Percentiles rank a stretch among this genome's conserved stretches.
phyloP scores from a whole-genome alignment of 2,329 filamentous ascomycete species.

The Cercospora janseana region DNA sequence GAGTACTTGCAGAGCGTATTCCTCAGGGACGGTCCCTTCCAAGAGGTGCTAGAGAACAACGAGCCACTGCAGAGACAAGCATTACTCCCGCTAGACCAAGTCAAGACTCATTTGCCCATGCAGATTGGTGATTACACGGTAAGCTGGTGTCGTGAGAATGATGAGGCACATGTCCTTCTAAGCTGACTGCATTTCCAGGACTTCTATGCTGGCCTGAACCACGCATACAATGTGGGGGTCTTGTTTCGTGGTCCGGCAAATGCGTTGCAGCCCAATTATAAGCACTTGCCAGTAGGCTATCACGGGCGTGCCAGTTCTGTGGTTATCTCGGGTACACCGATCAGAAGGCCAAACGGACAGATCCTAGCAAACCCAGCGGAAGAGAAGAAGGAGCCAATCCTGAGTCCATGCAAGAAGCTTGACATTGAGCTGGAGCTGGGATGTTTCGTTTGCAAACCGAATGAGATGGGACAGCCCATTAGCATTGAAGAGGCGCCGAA shows the following conservation, averaged over 20 bases:
- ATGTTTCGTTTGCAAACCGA: conserved; percentile 67
- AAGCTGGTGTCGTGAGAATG: neutral
- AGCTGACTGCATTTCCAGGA: conserved; percentile 53
- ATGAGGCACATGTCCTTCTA: neutral
- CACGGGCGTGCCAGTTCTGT: conserved; percentile 75
- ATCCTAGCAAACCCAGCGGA: conserved; percentile 64
- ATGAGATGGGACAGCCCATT: conserved; percentile 63
- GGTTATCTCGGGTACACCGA: conserved; percentile 69
- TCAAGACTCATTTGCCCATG: conserved; percentile 70
- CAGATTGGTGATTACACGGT: conserved; percentile 69
- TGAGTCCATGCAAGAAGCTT: conserved; percentile 63
- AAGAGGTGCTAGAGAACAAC: conserved; percentile 64
- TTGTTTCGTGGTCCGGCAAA: conserved; percentile 71
- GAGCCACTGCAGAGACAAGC: conserved; percentile 54
- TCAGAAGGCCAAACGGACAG: conserved; percentile 73
- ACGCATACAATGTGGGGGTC: conserved; percentile 70
- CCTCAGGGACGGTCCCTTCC: conserved; percentile 56
- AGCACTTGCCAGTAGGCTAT: conserved; percentile 76
- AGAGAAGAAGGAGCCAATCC: conserved; percentile 61
- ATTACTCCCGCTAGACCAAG: conserved; percentile 58
- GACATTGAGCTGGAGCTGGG: conserved; percentile 81
- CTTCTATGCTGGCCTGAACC: conserved; percentile 78
- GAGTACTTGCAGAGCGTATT: conserved; percentile 68
- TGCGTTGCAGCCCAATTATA: conserved; percentile 78
- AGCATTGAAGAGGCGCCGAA: conserved; percentile 64